A percentile compares a stretch with the other conserved stretches of the same genome.
phyloP scores from a whole-genome alignment of 1,284 basidiomycete genomes.

The Peniophora sp. region DNA sequence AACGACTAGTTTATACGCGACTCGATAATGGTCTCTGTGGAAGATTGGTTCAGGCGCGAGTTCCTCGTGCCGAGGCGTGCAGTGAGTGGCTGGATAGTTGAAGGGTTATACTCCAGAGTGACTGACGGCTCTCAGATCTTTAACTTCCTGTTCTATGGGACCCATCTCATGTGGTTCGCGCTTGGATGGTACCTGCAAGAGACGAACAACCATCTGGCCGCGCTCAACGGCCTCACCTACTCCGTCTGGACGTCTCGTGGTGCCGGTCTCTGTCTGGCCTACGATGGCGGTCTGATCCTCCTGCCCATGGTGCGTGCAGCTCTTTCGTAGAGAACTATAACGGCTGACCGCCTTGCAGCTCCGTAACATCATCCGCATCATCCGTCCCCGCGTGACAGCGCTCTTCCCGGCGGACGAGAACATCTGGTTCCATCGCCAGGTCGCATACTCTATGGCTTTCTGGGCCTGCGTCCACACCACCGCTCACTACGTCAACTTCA shows the following conservation, averaged over 20 bases:
- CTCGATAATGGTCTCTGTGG: slow-evolving; percentile 20
- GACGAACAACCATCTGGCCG: slow-evolving; percentile 54
- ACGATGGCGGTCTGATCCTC: slow-evolving; percentile 76
- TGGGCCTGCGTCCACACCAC: slow-evolving; percentile 84
- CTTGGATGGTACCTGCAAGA: slow-evolving; percentile 78
- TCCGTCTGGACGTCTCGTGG: slow-evolving; percentile 85
- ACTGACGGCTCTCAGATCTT: slow-evolving; percentile 26
- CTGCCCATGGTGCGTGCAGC: slow-evolving; percentile 54
- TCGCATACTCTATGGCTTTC: slow-evolving; percentile 85
- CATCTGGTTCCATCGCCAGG: slow-evolving; percentile 88
- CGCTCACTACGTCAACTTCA: slow-evolving; percentile 87
- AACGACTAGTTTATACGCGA: background rate
- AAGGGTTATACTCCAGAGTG: background rate
- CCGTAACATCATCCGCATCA: slow-evolving; percentile 72
- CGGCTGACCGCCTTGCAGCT: slow-evolving; percentile 20
- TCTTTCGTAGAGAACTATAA: background rate
- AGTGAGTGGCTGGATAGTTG: background rate
- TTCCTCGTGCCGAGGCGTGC: slow-evolving; percentile 42
- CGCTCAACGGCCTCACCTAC: slow-evolving; percentile 67
- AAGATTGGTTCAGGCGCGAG: slow-evolving; percentile 66
- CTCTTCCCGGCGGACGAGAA: slow-evolving; percentile 85
- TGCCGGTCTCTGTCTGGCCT: slow-evolving; percentile 79
- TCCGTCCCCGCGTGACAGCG: slow-evolving; percentile 72
- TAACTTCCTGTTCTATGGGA: slow-evolving; percentile 71
- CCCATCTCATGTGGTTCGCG: slow-evolving; percentile 61